Evolutionary conservation across 1,139 yeast species (phyloP), one percentile per base, ranked within the genome.

Genomic region (Scheffersomyces cryptocercus): DNA sequence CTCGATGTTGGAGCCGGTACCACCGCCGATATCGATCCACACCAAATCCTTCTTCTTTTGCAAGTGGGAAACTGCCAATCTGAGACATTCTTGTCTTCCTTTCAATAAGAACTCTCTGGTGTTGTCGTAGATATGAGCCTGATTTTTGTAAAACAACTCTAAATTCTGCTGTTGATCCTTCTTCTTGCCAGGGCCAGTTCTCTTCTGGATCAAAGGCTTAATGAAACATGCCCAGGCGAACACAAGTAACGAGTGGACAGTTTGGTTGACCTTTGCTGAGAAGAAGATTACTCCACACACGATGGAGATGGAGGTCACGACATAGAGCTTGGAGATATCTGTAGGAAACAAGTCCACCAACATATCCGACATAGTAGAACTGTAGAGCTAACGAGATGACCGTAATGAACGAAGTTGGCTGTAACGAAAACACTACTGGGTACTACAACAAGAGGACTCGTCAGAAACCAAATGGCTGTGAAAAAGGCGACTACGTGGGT

Each of bases 11-110:
- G 84, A 74, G 39, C 95, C 96, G 5, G 95, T 86, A 26, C 95
- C 95, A 35, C 95, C 95, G 41, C 95, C 95, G 59, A 86, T 76
- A 61, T 87, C 96, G 43, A 87, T 75, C 96, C 96, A 87, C 37
- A 86, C 83, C 42, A 85, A 67, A 43, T 75, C 75, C 42, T 65
- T 64, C 42, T 62, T 59, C 39, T 62, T 62, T 37, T 61, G 58
- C 41, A 84, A 66, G 59, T 85, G 91, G 33, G 82, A 62, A 33
- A 72, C 73, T 1, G 87, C 85, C 47, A 85, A 64, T 43, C 74
- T 72, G 45, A 86, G 70, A 50, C 88, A 83, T 47, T 77, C 79
- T 56, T 79, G 80, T 55, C 95, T 75, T 12, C 96, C 96, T 59
- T 85, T 79, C 49, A 87, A 73, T 34, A 87, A 71, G 38, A 75